A percentile compares a stretch with the other conserved stretches of the same genome.
phyloP scores from a whole-genome alignment of 345 rosid species.

The Corchorus olitorius region DNA sequence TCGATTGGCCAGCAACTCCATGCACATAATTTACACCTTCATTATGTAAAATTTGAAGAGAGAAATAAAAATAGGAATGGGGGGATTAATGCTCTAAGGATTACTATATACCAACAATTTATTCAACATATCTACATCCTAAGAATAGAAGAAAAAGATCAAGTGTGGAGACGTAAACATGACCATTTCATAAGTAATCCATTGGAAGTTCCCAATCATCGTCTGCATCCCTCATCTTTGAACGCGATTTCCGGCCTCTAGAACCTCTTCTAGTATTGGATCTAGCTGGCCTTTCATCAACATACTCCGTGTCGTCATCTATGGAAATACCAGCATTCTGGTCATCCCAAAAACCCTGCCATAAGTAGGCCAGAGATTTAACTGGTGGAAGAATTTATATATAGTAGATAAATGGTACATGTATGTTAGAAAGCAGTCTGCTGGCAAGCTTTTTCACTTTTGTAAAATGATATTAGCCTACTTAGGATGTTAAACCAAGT shows the following conservation, averaged over 20 bases:
- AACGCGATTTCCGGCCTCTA: slow-evolving; percentile 28
- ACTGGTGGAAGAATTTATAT: not conserved
- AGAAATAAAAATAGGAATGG: not conserved
- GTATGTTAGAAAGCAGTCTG: not conserved
- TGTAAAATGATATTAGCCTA: not conserved
- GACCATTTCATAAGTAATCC: slow-evolving; percentile 46
- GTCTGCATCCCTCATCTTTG: slow-evolving; percentile 34
- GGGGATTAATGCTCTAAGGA: not conserved
- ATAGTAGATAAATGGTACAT: not conserved
- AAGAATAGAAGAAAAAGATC: not conserved
- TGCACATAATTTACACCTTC: not conserved
- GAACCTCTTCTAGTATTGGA: slow-evolving; percentile 31
- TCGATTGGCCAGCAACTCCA: not conserved
- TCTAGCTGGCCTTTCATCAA: slow-evolving; percentile 39
- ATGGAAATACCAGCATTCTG: slow-evolving; percentile 34
- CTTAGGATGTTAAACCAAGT: not conserved
- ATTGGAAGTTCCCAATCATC: slow-evolving; percentile 66
- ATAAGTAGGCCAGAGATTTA: not conserved
- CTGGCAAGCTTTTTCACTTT: not conserved
- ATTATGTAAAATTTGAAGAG: not conserved
- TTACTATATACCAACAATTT: not conserved
- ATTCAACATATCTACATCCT: slow-evolving; percentile 19
- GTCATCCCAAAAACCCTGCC: slow-evolving; percentile 78
- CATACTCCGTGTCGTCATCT: slow-evolving; percentile 46
- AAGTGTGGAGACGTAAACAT: slow-evolving; percentile 11